Base-by-base conservation (phyloP, 371 early-diverging fungal genomes). In the Synchytrium microbalum region DNA sequence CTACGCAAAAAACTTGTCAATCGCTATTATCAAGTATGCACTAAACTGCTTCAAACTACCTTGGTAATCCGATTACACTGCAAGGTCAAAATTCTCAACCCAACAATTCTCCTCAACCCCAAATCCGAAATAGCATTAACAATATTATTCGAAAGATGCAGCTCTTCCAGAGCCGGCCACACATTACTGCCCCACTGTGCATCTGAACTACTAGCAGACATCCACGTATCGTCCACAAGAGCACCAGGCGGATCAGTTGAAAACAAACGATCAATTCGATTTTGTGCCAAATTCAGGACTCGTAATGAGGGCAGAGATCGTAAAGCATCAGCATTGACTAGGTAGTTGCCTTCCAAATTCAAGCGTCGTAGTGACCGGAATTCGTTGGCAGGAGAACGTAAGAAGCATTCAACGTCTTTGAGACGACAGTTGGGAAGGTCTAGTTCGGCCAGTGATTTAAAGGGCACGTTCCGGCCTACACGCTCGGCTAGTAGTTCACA, bases 401-500 rank as follows among this genome's bases (percentile, higher is more conserved):
- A 55, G 55, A 81, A 76, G 62, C 82, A 81, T 60, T 79, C 79
- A 30, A 80, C 72, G 60, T 81, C 79, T 13, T 75, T 67, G 53
- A 81, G 75, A 54, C 76, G 77, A 75, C 78, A 81, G 62, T 78
- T 78, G 24, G 78, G 70, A 10, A 81, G 69, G 63, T 81, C 82
- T 14, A 81, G 73, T 57, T 81, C 80, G 55, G 71, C 69, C 51
- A 81, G 77, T 59, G 70, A 73, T 59, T 72, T 69, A 69, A 81
- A 78, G 8, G 71, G 63, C 31, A 74, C 70, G 62, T 79, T 77
- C 19, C 46, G 5, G 0, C 82, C 82, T 51, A 81, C 74, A 61
- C 78, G 76, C 61, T 78, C 79, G 16, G 74, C 77, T 14, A 81
- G 70, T 19, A 81, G 77, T 64, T 81, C 82, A 2, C 75, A 66